These are phyloP conservation scores for Ganoderma sp. DNA, from an alignment of 1,284 basidiomycete genomes.

Conservation along the genomic window DNA sequence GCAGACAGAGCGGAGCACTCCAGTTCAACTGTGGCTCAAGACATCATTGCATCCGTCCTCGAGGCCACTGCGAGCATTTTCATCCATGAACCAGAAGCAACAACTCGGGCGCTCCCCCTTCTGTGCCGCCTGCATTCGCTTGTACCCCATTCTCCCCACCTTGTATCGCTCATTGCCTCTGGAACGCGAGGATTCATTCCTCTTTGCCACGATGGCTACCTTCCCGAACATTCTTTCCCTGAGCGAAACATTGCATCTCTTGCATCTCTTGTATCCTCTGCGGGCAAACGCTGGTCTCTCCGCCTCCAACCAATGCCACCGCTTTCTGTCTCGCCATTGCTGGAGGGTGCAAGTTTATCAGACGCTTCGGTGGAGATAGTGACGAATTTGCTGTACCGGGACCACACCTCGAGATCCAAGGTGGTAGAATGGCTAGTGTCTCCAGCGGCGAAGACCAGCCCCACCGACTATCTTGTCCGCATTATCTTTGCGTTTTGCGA, in stretches of 20 bases:
- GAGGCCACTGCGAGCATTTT: slow-evolving; percentile 21
- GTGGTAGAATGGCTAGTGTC: slow-evolving; percentile 43
- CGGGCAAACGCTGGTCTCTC: slow-evolving; percentile 31
- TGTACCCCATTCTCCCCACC: slow-evolving; percentile 43
- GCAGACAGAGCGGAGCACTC: slow-evolving; percentile 43
- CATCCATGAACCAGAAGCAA: slow-evolving; percentile 16
- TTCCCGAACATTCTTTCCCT: slow-evolving; percentile 8
- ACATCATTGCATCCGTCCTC: slow-evolving; percentile 30
- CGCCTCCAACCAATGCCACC: slow-evolving; percentile 30
- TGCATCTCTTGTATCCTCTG: slow-evolving; percentile 23
- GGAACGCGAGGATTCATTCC: slow-evolving; percentile 50
- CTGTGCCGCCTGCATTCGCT: slow-evolving; percentile 36
- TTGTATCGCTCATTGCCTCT: slow-evolving; percentile 56
- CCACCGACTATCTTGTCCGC: slow-evolving; percentile 37
- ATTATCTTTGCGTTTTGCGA: slow-evolving; percentile 31
- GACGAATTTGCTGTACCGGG: slow-evolving; percentile 50
- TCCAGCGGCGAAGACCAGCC: slow-evolving; percentile 28
- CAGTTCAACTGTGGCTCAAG: slow-evolving; percentile 16
- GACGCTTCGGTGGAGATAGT: slow-evolving; percentile 48
- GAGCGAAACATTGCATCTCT: slow-evolving; percentile 25
- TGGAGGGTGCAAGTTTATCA: slow-evolving; percentile 49
- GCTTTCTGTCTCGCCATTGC: slow-evolving; percentile 38
- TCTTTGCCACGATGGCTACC: slow-evolving; percentile 47
- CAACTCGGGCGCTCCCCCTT: slow-evolving; percentile 29
- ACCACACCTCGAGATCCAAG: slow-evolving; percentile 26